phyloP scores from a whole-genome alignment of 1,284 basidiomycete genomes.

The Ustilago shanxiensis region DNA sequence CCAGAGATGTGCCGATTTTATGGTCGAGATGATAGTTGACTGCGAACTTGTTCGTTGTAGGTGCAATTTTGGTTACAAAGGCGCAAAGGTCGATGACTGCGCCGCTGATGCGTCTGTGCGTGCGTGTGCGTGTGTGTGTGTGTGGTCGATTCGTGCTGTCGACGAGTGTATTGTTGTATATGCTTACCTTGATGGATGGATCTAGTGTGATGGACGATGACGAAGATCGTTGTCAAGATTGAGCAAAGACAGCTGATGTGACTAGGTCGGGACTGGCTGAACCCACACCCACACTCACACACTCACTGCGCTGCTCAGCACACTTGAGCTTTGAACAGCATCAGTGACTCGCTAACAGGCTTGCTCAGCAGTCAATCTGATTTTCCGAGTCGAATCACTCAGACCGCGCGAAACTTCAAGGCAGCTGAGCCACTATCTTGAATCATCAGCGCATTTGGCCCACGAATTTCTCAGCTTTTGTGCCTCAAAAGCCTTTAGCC shows the following conservation, averaged over 20 bases:
- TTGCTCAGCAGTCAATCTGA: constrained; percentile 31
- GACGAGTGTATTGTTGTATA: constrained; percentile 13
- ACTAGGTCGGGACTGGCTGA: constrained; percentile 9
- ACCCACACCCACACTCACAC: no score
- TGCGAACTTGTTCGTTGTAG: neutral
- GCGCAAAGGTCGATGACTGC: constrained; percentile 1
- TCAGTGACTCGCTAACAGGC: constrained; percentile 2
- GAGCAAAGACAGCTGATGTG: constrained; percentile 17
- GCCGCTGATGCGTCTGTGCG: constrained; percentile 9
- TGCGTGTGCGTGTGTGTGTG: constrained; percentile 2
- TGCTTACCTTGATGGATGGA: constrained; percentile 56
- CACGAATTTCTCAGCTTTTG: neutral
- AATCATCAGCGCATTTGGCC: neutral
- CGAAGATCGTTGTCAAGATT: constrained; percentile 48
- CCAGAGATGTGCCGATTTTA: neutral
- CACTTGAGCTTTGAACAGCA: neutral
- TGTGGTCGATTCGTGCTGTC: constrained; percentile 7
- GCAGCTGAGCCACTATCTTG: constrained; percentile 12
- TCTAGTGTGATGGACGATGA: constrained; percentile 54
- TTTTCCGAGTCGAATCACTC: neutral
- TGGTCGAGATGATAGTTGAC: neutral
- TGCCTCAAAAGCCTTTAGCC: neutral
- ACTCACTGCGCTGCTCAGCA: constrained; percentile 9
- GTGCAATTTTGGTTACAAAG: constrained; percentile 2
- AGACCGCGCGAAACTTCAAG: neutral